A percentile compares a stretch with the other conserved stretches of the same genome.
Evolutionary conservation across 164 flowering plant species (phyloP).

Genomic region (Amborella trichopoda): DNA sequence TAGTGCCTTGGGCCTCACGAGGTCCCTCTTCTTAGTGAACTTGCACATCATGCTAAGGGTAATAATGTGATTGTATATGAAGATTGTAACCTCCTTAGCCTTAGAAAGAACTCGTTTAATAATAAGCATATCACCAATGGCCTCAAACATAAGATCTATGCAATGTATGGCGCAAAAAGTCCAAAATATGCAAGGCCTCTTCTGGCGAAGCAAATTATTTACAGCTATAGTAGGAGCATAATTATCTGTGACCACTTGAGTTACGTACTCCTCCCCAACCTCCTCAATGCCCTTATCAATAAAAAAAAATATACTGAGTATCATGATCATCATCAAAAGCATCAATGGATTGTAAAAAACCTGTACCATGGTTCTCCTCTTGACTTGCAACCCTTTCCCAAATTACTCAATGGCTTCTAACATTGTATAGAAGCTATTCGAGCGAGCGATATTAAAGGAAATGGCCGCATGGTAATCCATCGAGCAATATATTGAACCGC

Average conservation of each 20-base stretch:
- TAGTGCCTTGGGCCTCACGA: slow-evolving; percentile 25
- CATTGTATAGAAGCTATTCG: no score
- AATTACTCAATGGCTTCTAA: no score
- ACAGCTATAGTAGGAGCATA: slow-evolving; percentile 21
- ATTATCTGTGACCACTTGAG: slow-evolving; percentile 43
- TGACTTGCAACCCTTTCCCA: no score
- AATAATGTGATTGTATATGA: slow-evolving; percentile 23
- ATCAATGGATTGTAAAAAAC: slow-evolving; percentile 38
- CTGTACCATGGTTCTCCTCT: no score
- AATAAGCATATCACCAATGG: slow-evolving; percentile 17
- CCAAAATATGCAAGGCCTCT: slow-evolving; percentile 33
- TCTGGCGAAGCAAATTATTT: slow-evolving; percentile 25
- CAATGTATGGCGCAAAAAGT: slow-evolving; percentile 43
- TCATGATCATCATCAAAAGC: slow-evolving; percentile 25
- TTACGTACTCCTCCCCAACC: slow-evolving; percentile 45
- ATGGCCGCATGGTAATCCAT: no score
- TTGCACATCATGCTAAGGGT: slow-evolving; percentile 24
- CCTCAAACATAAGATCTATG: slow-evolving; percentile 45
- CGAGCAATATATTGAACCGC: no score
- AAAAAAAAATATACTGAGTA: slow-evolving; percentile 19
- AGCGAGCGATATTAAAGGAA: no score
- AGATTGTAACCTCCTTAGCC: slow-evolving; percentile 35
- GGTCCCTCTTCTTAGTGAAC: slow-evolving; percentile 13
- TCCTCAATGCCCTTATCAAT: slow-evolving; percentile 34
- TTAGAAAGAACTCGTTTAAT: slow-evolving; percentile 15